Conservation (phyloP, 305 asterid species). For the Solanum hybrid region DNA sequence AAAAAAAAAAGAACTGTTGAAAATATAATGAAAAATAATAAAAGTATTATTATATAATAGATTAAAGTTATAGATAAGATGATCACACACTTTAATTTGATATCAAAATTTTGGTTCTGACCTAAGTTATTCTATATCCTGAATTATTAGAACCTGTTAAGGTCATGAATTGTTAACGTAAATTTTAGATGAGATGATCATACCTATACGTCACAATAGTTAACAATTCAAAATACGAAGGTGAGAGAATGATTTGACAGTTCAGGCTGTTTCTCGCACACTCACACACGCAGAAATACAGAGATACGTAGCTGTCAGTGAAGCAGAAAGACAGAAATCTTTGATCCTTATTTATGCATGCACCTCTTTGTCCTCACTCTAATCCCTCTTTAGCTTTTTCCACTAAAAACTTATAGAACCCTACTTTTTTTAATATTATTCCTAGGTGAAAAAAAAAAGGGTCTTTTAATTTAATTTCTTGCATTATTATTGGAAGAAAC, state of each 20-base stretch:
- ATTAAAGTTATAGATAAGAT: not conserved
- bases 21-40: not conserved
- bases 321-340: conserved; percentile 32
- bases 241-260: conserved; percentile 47
- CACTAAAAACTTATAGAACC: not conserved
- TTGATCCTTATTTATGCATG: conserved; percentile 13
- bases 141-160: too few species aligned
- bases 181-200: too few species aligned
- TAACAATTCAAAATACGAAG: not conserved
- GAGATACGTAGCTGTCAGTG: conserved; percentile 59
- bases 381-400: conserved; percentile 6
- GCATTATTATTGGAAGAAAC: not conserved
- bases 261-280: conserved; percentile 28
- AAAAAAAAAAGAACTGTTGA: not conserved
- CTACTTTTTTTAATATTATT: not conserved
- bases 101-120: not conserved
- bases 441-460: not conserved
- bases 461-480: not conserved
- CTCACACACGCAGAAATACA: conserved; percentile 32
- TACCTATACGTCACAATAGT: not conserved
- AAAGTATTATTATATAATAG: not conserved
- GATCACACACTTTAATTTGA: not conserved
- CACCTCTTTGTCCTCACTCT: not conserved
- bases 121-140: not conserved
- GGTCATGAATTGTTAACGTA: too few species aligned